phyloP scores from a whole-genome alignment of 164 flowering plant species.

The Annona cherimola region DNA sequence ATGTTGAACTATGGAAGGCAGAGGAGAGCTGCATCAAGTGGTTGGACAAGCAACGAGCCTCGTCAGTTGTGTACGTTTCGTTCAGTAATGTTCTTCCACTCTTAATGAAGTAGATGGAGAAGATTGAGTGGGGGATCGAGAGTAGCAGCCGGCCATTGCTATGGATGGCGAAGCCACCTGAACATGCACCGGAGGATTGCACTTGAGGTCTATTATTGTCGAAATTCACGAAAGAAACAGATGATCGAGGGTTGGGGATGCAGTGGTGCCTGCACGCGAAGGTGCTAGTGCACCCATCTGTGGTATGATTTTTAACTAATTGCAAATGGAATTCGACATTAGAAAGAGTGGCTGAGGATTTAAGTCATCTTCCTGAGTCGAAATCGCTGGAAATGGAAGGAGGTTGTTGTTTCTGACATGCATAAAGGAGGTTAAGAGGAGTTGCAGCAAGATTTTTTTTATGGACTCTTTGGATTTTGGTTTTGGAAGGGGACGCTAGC shows the following conservation, averaged over 20 bases:
- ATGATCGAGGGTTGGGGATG: conserved; percentile 49
- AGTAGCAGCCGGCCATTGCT: conserved; percentile 36
- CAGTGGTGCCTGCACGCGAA: conserved; percentile 56
- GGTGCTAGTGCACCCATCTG: conserved; percentile 50
- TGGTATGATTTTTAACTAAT: conserved; percentile 58
- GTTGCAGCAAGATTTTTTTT: too few species aligned
- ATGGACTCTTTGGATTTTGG: too few species aligned
- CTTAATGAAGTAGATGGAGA: conserved; percentile 43
- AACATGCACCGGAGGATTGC: conserved; percentile 12
- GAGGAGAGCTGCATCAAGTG: conserved; percentile 39
- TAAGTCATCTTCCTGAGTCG: too few species aligned
- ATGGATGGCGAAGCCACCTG: conserved; percentile 44
- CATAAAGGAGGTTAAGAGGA: too few species aligned
- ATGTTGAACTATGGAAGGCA: conserved; percentile 31
- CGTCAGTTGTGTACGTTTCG: conserved; percentile 55
- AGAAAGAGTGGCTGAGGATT: conserved; percentile 45
- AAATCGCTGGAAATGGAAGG: too few species aligned
- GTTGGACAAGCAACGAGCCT: conserved; percentile 38
- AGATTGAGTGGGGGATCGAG: conserved; percentile 49
- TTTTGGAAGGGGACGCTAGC: too few species aligned
- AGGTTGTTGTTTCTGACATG: too few species aligned
- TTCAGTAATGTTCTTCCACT: conserved; percentile 44
- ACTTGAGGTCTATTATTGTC: conserved; percentile 21
- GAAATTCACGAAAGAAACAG: conserved; percentile 36
- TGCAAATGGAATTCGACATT: conserved; percentile 77